Base-by-base conservation (phyloP, 768 basidiomycete species). In the Phaeotremella fagi region DNA sequence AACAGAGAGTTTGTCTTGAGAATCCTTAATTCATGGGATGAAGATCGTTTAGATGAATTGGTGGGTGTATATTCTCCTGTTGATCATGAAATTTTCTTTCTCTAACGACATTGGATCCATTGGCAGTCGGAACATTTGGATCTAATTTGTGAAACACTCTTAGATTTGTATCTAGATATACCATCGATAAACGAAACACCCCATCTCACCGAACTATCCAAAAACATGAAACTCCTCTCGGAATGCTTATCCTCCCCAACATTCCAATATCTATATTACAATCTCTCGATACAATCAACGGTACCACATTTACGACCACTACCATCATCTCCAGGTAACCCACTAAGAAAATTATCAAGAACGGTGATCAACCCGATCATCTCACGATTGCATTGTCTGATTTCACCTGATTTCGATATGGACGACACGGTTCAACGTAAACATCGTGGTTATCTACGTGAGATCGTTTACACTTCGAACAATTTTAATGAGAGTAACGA, bases 401-500 rank as follows among this genome's bases (percentile, higher is more conserved):
- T 59, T n/a, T 46, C 59, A 20, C 64, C 61, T 2, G 55, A 63
- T 18, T 63, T 60, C 35, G 35, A 55, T 22, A 36, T 52, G 5
- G 64, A 58, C 4, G 46, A 51, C n/a, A 42, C 41, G 11, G 44
- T 41, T 9, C 61, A 68, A 42, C 50, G 61, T 12, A 38, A 52
- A 14, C 54, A 57, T 44, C 45, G 68, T 25, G 71, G 66, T 0
- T 59, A 49, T 24, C 50, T 63, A 5, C 45, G 71, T 9, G 60
- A 63, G 47, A 38, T 55, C 23, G 64, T 70, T 12, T 72, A 72
- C 42, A 54, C 38, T 15, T 53, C 50, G 4, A 37, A 25, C 12
- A 64, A 66, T 53, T 72, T 55, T 46, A 28, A 46, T 24, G 52
- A 53, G 37, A 33, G 37, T 46, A 72, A 70, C 37, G 71, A 68